Evolutionary conservation across 208 protist species (phyloP).

Genomic region (Histomonas meleagridis): DNA sequence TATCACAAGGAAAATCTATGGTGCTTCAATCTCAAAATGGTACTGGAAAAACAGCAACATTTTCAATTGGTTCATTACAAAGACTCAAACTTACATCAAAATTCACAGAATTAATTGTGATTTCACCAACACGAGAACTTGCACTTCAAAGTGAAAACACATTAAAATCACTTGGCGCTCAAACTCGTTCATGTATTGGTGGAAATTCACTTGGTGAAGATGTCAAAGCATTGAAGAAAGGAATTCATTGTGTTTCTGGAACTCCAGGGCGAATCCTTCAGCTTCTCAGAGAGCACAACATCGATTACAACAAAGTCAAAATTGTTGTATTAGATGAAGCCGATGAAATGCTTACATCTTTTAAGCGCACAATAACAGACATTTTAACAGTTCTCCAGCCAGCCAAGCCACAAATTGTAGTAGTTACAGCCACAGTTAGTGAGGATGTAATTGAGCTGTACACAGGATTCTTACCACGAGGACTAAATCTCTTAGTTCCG

Average conservation of each 20-base stretch:
- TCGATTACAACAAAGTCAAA: slow-evolving; percentile 62
- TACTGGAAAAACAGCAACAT: slow-evolving; percentile 91
- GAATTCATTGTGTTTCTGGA: slow-evolving; percentile 70
- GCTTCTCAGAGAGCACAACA: slow-evolving; percentile 72
- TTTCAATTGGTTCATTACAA: slow-evolving; percentile 52
- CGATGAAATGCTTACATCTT: slow-evolving; percentile 84
- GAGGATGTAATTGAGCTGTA: slow-evolving; percentile 90
- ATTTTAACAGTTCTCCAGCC: neutral
- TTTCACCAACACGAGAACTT: slow-evolving; percentile 36
- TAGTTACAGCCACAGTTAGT: slow-evolving; percentile 90
- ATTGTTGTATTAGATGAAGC: slow-evolving; percentile 92
- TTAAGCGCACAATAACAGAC: neutral
- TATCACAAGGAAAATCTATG: slow-evolving; percentile 77
- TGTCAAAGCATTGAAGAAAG: slow-evolving; percentile 69
- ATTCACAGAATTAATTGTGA: slow-evolving; percentile 3
- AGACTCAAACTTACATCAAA: neutral
- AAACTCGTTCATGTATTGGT: slow-evolving; percentile 60
- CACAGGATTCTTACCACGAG: slow-evolving; percentile 88
- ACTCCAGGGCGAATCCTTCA: slow-evolving; percentile 58
- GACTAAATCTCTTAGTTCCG: slow-evolving; percentile 91
- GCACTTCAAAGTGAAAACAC: slow-evolving; percentile 5
- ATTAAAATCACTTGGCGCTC: neutral
- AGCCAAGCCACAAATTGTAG: slow-evolving; percentile 55
- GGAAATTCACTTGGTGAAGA: slow-evolving; percentile 82
- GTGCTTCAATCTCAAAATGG: slow-evolving; percentile 81